phyloP scores from a whole-genome alignment of 805 yeast genomes.

The Barnettozyma pratensis region DNA sequence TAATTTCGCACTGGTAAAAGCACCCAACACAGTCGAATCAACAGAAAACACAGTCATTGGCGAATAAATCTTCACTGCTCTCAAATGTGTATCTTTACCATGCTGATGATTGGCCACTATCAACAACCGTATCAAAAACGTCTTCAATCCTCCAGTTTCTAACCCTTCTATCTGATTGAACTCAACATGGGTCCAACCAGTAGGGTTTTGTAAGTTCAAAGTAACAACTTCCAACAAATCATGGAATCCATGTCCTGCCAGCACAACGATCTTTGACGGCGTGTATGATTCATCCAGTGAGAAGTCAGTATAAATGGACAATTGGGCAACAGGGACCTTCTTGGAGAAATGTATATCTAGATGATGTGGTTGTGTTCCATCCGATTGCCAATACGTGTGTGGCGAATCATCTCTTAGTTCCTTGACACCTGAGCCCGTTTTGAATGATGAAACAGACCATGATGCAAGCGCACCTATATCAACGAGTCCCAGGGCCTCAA shows the following conservation, averaged over 20 bases:
- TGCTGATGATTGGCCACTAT: conserved; percentile 81
- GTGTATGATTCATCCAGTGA: conserved; percentile 86
- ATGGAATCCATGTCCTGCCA: conserved; percentile 77
- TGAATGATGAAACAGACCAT: conserved; percentile 78
- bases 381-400: conserved; percentile 86
- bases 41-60: conserved; percentile 28
- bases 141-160: conserved; percentile 50
- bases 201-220: conserved; percentile 55
- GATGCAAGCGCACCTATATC: conserved; percentile 79
- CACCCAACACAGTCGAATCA: conserved; percentile 19
- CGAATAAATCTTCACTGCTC: conserved; percentile 64
- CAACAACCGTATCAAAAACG: conserved; percentile 59
- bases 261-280: conserved; percentile 60
- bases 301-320: conserved; percentile 69
- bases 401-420: conserved; percentile 72
- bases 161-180: conserved; percentile 30
- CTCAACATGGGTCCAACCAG: conserved; percentile 71
- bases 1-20: conserved; percentile 22
- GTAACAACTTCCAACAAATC: conserved; percentile 65
- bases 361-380: conserved; percentile 84
- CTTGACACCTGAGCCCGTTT: conserved; percentile 66
- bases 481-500: conserved; percentile 53
- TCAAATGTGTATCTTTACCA: conserved; percentile 90
- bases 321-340: conserved; percentile 59
- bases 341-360: conserved; percentile 78